Conservation (phyloP, 2,329 filamentous ascomycete genomes). For the Cladorrhinum sp. region DNA sequence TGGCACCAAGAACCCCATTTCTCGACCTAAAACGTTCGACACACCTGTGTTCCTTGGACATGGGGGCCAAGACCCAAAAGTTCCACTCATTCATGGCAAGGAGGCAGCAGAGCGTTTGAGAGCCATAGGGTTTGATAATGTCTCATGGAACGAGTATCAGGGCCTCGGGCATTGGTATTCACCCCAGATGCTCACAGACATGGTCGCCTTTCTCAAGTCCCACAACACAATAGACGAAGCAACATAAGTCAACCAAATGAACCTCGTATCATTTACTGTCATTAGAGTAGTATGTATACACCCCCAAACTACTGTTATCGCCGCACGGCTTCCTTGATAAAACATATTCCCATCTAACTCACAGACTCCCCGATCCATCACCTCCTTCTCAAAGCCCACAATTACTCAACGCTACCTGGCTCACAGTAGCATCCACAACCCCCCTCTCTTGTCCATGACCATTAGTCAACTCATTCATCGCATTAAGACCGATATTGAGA, state of each 20-base stretch:
- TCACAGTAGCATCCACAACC: conserved; percentile 48
- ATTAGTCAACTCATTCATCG: conserved; percentile 55
- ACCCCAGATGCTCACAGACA: conserved; percentile 38
- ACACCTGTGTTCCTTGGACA: conserved; percentile 47
- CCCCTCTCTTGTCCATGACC: conserved; percentile 49
- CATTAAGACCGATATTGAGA: conserved; percentile 56
- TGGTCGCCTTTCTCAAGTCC: conserved; percentile 25
- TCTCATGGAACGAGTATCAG: conserved; percentile 39
- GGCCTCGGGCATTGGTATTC: conserved; percentile 47
- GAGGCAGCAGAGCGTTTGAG: conserved; percentile 35
- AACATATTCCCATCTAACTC: neutral
- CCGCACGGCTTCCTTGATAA: neutral
- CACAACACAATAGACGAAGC: neutral
- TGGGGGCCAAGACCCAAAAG: conserved; percentile 40
- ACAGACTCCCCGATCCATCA: too few relatives aligned
- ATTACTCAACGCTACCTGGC: conserved; percentile 40
- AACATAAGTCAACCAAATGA: conserved; percentile 5
- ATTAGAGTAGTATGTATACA: conserved; percentile 1
- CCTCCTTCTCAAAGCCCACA: conserved; percentile 38
- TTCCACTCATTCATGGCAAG: conserved; percentile 37
- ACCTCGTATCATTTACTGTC: neutral
- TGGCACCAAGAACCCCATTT: neutral
- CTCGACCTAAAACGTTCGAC: conserved; percentile 11
- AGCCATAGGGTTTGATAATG: conserved; percentile 32
- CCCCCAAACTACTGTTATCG: neutral